Evolutionary conservation across 257 asterid genomes (phyloP).

Genomic region (Solanum chiquidenum): DNA sequence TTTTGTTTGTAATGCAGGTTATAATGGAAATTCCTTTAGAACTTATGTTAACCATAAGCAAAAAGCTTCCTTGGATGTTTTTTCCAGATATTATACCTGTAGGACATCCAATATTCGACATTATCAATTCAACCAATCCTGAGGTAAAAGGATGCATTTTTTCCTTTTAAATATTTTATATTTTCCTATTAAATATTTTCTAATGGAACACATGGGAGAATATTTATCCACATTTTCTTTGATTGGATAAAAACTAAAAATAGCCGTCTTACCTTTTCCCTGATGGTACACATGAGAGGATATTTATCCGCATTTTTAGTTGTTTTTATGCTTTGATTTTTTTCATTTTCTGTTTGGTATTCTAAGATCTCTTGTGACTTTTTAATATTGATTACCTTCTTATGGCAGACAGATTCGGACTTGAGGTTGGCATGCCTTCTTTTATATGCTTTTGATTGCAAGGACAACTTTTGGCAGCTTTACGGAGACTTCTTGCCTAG

Average conservation of each 20-base stretch:
- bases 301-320: background rate
- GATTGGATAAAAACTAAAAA: background rate
- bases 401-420: constrained; percentile 92
- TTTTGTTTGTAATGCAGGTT: constrained; percentile 36
- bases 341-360: background rate
- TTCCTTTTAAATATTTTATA: background rate
- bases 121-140: constrained; percentile 89
- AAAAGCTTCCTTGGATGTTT: constrained; percentile 97
- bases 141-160: constrained; percentile 42
- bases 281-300: background rate
- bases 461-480: constrained; percentile 89
- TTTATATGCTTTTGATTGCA: constrained; percentile 81
- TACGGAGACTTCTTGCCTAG: constrained; percentile 92
- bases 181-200: background rate
- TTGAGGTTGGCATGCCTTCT: constrained; percentile 92
- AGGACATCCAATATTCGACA: constrained; percentile 94
- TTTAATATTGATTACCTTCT: constrained; percentile 7
- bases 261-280: background rate
- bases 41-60: constrained; percentile 88
- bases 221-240: background rate
- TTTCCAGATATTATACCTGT: constrained; percentile 88
- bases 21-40: constrained; percentile 97
- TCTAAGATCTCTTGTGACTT: background rate
- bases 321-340: background rate
- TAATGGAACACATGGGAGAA: background rate